Evolutionary conservation across 306 rosid species (phyloP), one percentile per base, ranked within the genome.

Genomic region (Dryas octopetala): DNA sequence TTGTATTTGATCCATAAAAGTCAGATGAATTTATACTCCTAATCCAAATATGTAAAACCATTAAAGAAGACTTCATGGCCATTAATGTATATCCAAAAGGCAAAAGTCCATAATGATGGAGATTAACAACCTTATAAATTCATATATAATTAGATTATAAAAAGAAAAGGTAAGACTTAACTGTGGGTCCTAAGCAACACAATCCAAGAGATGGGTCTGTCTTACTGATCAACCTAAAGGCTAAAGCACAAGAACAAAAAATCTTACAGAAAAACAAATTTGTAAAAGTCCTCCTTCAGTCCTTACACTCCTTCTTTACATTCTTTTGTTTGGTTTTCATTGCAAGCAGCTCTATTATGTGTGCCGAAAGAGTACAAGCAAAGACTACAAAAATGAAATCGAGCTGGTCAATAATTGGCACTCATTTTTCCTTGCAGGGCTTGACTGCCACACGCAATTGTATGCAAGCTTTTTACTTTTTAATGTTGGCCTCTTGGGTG

Each of bases 181-280:
- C 52, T 80, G 74, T 80, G 79, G 76, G 44, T 68, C 62, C 45
- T 38, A 63, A 66, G 49, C 46, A 72, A 51, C 70, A 60, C 61
- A 72, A 44, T 44, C 49, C 57, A 10, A 6, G 17, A 80, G 68
- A 74, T 52, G 73, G 71, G 48, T 61, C 11, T 59, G 71, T 53
- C 58, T 75, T 75, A 46, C 80, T 45, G 19, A 47, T 58, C 76
- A 80, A 75, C 67, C 66, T 23, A 55, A 54, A 64, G 15, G 61
- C 66, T 23, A 55, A 54, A 64, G 15, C 71, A 6, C 5, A 1
- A 5, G 4, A 52, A 5, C 17, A 12, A n/a, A 4, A 65, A 75
- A 65, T 38, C 6, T 15, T 0, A 65, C 19, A 15, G 5, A 50
- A 50, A 7, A 68, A 23, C 1, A 14, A 23, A 68, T n/a, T 47